Conservation (phyloP, 495 filamentous ascomycete genomes). For the Podospora didyma region DNA sequence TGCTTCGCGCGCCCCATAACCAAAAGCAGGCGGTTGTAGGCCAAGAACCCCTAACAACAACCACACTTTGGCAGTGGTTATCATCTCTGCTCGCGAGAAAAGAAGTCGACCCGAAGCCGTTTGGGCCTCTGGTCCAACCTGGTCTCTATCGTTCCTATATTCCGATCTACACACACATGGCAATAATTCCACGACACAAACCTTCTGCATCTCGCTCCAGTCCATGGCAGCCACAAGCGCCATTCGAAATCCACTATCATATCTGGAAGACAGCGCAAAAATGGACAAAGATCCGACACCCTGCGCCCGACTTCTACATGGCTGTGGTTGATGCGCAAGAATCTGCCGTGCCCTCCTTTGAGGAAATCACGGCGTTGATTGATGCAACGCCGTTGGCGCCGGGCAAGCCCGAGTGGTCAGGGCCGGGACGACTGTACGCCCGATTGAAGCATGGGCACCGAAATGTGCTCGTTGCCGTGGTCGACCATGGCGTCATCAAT, state of each 20-base stretch:
- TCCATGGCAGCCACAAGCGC: constrained; percentile 29
- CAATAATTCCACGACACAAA: constrained; percentile 71
- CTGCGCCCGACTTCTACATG: constrained; percentile 75
- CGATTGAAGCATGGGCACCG: constrained; percentile 81
- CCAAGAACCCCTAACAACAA: neutral
- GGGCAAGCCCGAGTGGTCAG: constrained; percentile 47
- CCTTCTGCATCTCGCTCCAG: constrained; percentile 21
- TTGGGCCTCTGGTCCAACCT: constrained; percentile 68
- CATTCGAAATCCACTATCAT: constrained; percentile 69
- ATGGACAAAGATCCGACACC: constrained; percentile 72
- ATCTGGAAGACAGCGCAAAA: constrained; percentile 66
- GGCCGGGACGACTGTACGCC: constrained; percentile 48
- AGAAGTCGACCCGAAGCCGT: constrained; percentile 20
- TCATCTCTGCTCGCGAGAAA: constrained; percentile 29
- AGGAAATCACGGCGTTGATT: constrained; percentile 66
- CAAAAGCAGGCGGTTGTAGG: constrained; percentile 3
- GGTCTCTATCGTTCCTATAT: constrained; percentile 78
- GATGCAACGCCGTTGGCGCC: constrained; percentile 63
- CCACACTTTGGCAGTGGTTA: constrained; percentile 39
- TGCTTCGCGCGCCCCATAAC: constrained; percentile 59
- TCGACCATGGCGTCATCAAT: constrained; percentile 86
- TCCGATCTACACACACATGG: constrained; percentile 70
- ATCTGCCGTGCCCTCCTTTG: constrained; percentile 63
- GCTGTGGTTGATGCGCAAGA: constrained; percentile 73
- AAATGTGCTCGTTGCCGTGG: constrained; percentile 79